A percentile compares a stretch with the other conserved stretches of the same genome.
These are phyloP conservation scores for Rheum nobile DNA, from an alignment of 148 eudicot species.

Conservation along the genomic window DNA sequence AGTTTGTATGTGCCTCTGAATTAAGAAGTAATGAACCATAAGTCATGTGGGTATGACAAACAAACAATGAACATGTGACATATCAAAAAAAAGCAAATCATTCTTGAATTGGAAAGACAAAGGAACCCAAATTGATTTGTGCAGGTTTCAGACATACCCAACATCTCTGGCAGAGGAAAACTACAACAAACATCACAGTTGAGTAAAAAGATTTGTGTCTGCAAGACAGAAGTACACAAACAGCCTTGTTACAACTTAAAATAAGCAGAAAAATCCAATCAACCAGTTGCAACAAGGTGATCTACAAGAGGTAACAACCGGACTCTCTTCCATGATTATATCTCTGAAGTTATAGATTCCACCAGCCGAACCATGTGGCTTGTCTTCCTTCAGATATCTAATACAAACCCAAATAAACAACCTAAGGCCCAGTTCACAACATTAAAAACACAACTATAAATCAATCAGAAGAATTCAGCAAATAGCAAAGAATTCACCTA, in stretches of 20 bases:
- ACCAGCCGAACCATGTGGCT: constrained; percentile 87
- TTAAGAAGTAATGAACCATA: not conserved
- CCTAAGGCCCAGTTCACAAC: constrained; percentile 8
- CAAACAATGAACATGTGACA: not conserved
- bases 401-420: constrained; percentile 14
- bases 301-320: constrained; percentile 25
- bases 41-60: not conserved
- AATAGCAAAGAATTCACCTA: constrained; percentile 34
- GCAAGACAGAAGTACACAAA: constrained; percentile 16
- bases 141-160: constrained; percentile 37
- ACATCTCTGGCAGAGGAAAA: constrained; percentile 89
- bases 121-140: not conserved
- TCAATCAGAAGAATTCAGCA: not conserved
- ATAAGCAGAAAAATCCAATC: not conserved
- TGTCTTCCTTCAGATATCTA: constrained; percentile 85
- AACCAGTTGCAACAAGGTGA: not conserved
- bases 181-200: constrained; percentile 97
- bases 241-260: not conserved
- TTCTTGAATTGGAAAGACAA: not conserved
- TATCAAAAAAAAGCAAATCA: not conserved
- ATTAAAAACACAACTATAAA: not conserved
- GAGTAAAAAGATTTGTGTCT: constrained; percentile 86
- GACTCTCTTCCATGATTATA: constrained; percentile 67
- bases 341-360: constrained; percentile 77
- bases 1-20: constrained; percentile 55